Evolutionary conservation across 1,139 yeast species (phyloP).

Genomic region (Lodderomyces parapsilosis): DNA sequence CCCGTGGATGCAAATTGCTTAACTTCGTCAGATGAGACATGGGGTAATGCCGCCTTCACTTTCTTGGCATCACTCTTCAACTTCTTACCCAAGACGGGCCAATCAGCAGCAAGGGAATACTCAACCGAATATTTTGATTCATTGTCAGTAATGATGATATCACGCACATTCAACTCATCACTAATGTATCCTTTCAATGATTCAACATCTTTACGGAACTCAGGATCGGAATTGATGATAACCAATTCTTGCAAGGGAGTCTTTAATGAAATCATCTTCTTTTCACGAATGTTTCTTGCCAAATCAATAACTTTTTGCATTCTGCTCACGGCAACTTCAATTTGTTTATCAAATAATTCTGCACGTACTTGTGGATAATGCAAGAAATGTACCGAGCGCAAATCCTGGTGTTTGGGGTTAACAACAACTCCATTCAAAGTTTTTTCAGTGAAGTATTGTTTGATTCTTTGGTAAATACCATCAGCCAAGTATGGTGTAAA

Average conservation of each 20-base stretch:
- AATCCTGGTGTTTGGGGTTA: conserved; percentile 49
- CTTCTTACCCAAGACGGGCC: conserved; percentile 98
- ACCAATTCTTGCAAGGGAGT: conserved; percentile 90
- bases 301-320: conserved; percentile 97
- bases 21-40: conserved; percentile 76
- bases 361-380: conserved; percentile 83
- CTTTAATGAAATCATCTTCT: conserved; percentile 89
- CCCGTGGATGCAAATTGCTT: conserved; percentile 73
- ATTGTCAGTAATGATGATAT: conserved; percentile 81
- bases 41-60: conserved; percentile 92
- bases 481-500: conserved; percentile 97
- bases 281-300: conserved; percentile 96
- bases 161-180: conserved; percentile 93
- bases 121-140: conserved; percentile 90
- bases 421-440: conserved; percentile 45
- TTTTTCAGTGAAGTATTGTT: conserved; percentile 55
- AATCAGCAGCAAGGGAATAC: conserved; percentile 94
- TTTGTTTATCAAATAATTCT: conserved; percentile 75
- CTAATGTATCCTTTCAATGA: conserved; percentile 74
- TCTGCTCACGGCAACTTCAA: conserved; percentile 83
- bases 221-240: conserved; percentile 76
- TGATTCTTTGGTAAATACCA: conserved; percentile 77
- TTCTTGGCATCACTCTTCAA: conserved; percentile 90
- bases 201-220: conserved; percentile 74
- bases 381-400: conserved; percentile 89